These are phyloP conservation scores for Eucalyptus cloeziana DNA, from an alignment of 345 rosid species.

Conservation along the genomic window DNA sequence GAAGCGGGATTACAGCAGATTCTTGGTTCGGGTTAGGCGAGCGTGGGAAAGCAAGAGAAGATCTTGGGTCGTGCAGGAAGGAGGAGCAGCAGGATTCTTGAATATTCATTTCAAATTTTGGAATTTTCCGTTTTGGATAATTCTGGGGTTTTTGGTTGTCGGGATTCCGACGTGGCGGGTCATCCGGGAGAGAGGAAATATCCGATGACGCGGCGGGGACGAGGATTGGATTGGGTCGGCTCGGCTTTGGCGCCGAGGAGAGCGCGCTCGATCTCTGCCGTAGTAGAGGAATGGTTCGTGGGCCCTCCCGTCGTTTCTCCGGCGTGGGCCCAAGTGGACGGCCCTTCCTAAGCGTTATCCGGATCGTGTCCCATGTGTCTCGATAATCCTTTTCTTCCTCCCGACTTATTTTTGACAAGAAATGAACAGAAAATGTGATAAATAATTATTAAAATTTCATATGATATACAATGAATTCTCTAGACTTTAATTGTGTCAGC, in stretches of 20 bases:
- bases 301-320: not conserved
- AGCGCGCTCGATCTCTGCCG: not conserved
- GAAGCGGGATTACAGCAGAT: not conserved
- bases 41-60: not conserved
- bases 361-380: not conserved
- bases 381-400: not conserved
- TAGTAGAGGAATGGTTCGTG: not conserved
- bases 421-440: not conserved
- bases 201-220: not conserved
- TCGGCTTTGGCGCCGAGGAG: not conserved
- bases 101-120: not conserved
- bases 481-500: accelerated
- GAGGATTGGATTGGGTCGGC: not conserved
- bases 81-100: not conserved
- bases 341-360: not conserved
- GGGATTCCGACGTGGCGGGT: not conserved
- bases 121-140: not conserved
- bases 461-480: not conserved
- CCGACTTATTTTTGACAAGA: not conserved
- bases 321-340: not conserved
- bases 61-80: not conserved
- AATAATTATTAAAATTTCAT: not conserved
- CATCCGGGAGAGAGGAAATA: not conserved
- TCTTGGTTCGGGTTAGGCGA: not conserved
- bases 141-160: not conserved